phyloP scores from a whole-genome alignment of 1,139 yeast genomes.

The Hanseniaspora sp. region DNA sequence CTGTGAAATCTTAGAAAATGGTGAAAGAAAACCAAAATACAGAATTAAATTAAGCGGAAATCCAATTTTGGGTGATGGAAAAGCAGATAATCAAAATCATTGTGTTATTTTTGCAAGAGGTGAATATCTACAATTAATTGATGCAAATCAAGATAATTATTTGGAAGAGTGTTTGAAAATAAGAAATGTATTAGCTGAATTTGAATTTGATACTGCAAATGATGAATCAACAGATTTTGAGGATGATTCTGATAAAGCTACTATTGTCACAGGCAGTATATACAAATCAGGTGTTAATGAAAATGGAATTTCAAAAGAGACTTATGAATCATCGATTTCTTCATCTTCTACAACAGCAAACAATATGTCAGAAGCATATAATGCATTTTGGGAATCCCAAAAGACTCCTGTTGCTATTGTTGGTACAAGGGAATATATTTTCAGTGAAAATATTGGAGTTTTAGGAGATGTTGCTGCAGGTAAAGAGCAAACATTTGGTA shows the following conservation, averaged over 20 bases:
- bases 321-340: conserved; percentile 19
- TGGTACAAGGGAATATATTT: conserved; percentile 66
- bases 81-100: conserved; percentile 66
- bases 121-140: conserved; percentile 62
- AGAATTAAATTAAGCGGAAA: conserved; percentile 63
- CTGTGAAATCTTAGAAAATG: conserved; percentile 54
- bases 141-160: conserved; percentile 67
- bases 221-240: conserved; percentile 31
- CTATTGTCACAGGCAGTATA: conserved; percentile 33
- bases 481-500: conserved; percentile 67
- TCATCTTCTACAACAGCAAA: not conserved
- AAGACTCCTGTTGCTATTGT: conserved; percentile 52
- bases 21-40: conserved; percentile 60
- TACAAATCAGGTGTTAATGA: conserved; percentile 7
- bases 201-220: conserved; percentile 47
- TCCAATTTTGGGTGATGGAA: conserved; percentile 70
- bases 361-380: not conserved
- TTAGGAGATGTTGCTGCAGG: conserved; percentile 72
- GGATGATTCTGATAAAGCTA: conserved; percentile 51
- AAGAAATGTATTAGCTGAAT: conserved; percentile 57
- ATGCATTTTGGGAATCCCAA: conserved; percentile 25
- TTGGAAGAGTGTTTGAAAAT: conserved; percentile 66
- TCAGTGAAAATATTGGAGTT: conserved; percentile 64
- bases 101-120: conserved; percentile 62
- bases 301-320: conserved; percentile 29